Base-by-base conservation (phyloP, 1,139 yeast genomes). In the Kazachstania sp. region DNA sequence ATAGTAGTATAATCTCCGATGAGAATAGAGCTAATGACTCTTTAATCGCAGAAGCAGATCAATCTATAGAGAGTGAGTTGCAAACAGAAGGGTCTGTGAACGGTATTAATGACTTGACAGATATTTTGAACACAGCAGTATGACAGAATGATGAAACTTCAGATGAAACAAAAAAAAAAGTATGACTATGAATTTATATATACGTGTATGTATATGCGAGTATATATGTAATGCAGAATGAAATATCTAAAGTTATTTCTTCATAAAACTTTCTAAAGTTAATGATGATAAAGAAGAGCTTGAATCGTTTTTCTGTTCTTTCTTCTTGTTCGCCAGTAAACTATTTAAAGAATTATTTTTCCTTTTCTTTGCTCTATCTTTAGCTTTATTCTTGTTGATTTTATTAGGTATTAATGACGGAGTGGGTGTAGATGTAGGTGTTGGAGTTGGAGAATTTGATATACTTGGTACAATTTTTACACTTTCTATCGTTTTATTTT, bases 201-300 rank as follows among this genome's bases (percentile, higher is more conserved):
- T n/a, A 32, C 15, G 20, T 15, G 16, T 15, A 29, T 28, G 18
- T 11, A 9, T 11, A n/a, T 37, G 31, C 13, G 29, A 13, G n/a
- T 38, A 16, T 37, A 15, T 26, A n/a, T 16, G 13, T 26, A 37
- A 23, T n/a, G 19, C 2, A 8, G 7, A 13, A n/a, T 32, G 19
- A 8, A 5, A 32, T 15, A 32, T 9, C 16, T n/a, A n/a, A n/a
- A 30, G 13, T 48, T 42, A 55, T 28, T 48, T 51, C 36, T 66
- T 65, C 73, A 75, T 70, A 51, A 78, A 77, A 49, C 75, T 79
- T 68, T 73, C 73, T 30, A 78, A 63, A 54, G 73, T 71, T 45
- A 78, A 60, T 1, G 75, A 59, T 28, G 65, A 59, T 26, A 61
- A 49, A 8, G 43, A 39, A n/a, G 43, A 5, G 6, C 56, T 64